Base-by-base conservation (phyloP, 345 rosid species). In the Raphanus raphanistrum region DNA sequence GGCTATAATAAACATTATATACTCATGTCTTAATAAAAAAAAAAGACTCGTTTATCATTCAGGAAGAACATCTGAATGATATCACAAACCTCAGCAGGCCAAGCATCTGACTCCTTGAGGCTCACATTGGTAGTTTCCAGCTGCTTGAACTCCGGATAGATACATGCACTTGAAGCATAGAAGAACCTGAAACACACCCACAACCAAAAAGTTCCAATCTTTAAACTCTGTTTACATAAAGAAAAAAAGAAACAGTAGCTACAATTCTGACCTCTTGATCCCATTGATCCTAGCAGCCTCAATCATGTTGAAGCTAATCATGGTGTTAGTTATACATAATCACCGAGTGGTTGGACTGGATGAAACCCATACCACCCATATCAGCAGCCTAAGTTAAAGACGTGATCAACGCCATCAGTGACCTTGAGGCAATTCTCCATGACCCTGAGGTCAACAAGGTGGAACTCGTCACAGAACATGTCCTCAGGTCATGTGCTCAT, bases 281-380 rank as follows among this genome's bases (percentile, higher is more conserved):
- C 90, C 91, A 70, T 73, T 91, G 83, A 95, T 93, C 86, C 99
- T 89, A 58, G 94, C 79, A 15, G 98, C 99, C 85, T 93, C 98
- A 3, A 96, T 92, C 95, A 96, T 93, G 81, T 93, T 96, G 85
- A 96, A 90, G 82, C 97, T 93, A 82, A 96, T 96, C 99, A 96
- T 96, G 0, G 99, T 93, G 70, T 96, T 96, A 84, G n/a, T 96
- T 96, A 69, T 93, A 96, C 96, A 96, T 91, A 32, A 96, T 96
- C 16, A 96, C 98, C 5, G 97, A 96, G 84, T 96, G 99, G 81
- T 96, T 93, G 60, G 97, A 91, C 90, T 93, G 97, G 66, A 96
- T 96, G 78, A 93, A 93, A 52, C 99, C 99, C 98, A 96, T 96
- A 33, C 98, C 99, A 15, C 99, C 99, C 99, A 95, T 95, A 79